These are phyloP conservation scores for Suhomyces vadensis DNA, from an alignment of 805 yeast genomes.

Conservation along the genomic window DNA sequence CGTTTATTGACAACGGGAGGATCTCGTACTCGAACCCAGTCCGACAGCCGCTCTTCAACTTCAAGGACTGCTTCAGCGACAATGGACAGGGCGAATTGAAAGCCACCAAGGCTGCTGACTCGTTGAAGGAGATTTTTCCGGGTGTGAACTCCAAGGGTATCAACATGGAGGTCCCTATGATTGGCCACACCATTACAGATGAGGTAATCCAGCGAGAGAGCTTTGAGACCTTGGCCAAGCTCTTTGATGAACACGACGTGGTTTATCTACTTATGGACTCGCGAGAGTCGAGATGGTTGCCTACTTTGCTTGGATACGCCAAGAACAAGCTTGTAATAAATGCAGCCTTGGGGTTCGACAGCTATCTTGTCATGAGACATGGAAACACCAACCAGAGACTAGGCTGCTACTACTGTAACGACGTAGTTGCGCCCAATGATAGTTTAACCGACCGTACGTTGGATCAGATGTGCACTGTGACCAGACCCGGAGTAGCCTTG, in stretches of 20 bases:
- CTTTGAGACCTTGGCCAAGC: slow-evolving; percentile 50
- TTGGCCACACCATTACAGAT: slow-evolving; percentile 80
- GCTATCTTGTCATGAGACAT: slow-evolving; percentile 91
- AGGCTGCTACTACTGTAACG: slow-evolving; percentile 96
- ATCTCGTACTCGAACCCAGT: slow-evolving; percentile 95
- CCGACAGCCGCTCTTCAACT: slow-evolving; percentile 82
- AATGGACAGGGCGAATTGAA: slow-evolving; percentile 65
- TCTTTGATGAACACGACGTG: slow-evolving; percentile 71
- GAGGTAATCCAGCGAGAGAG: slow-evolving; percentile 50
- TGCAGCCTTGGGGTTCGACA: slow-evolving; percentile 94
- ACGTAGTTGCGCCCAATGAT: slow-evolving; percentile 91
- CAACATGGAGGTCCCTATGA: slow-evolving; percentile 86
- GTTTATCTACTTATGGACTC: slow-evolving; percentile 88
- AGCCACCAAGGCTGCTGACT: slow-evolving; percentile 74
- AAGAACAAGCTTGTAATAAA: slow-evolving; percentile 75
- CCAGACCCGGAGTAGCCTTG: slow-evolving; percentile 93
- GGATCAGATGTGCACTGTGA: slow-evolving; percentile 99
- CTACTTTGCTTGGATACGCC: slow-evolving; percentile 76
- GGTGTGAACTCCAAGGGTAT: slow-evolving; percentile 65
- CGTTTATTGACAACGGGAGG: slow-evolving; percentile 86
- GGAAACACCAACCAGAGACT: slow-evolving; percentile 50
- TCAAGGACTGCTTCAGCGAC: slow-evolving; percentile 75
- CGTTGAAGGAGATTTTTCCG: slow-evolving; percentile 76
- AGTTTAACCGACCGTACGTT: slow-evolving; percentile 83
- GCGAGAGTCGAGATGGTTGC: slow-evolving; percentile 97